phyloP scores from a whole-genome alignment of 371 early-diverging fungal genomes.

The Haplosporangium sp. region DNA sequence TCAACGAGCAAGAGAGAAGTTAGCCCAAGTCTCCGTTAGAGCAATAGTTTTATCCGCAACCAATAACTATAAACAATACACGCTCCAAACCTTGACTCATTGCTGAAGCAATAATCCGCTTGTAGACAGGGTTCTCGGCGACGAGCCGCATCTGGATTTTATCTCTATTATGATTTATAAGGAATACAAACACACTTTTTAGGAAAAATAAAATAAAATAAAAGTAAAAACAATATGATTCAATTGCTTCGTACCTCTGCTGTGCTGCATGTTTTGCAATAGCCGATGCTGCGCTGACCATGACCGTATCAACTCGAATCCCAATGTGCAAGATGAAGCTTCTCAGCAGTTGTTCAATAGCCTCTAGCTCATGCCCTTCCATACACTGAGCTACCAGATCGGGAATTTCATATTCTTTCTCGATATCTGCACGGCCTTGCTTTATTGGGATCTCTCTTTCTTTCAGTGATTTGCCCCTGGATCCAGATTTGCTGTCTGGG shows the following conservation, averaged over 20 bases:
- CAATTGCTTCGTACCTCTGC: slow-evolving; percentile 34
- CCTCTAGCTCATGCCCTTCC: slow-evolving; percentile 30
- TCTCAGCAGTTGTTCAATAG: slow-evolving; percentile 35
- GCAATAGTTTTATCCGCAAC: neutral
- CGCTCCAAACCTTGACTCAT: slow-evolving; percentile 36
- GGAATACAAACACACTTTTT: neutral
- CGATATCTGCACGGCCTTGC: slow-evolving; percentile 12
- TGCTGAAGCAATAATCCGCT: slow-evolving; percentile 37
- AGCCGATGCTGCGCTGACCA: slow-evolving; percentile 37
- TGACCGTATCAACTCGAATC: slow-evolving; percentile 45
- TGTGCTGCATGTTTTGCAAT: slow-evolving; percentile 51
- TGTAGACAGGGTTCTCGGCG: slow-evolving; percentile 41
- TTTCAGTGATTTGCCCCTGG: slow-evolving; percentile 30
- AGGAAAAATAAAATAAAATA: neutral
- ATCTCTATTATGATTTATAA: slow-evolving; percentile 20
- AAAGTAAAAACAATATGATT: neutral
- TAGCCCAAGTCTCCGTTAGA: neutral
- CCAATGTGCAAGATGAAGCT: slow-evolving; percentile 34
- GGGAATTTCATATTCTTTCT: slow-evolving; percentile 32
- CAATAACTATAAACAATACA: neutral
- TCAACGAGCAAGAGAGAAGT: neutral
- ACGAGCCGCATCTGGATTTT: slow-evolving; percentile 41
- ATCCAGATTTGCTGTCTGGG: slow-evolving; percentile 19
- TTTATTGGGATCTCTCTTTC: slow-evolving; percentile 21
- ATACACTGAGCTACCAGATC: slow-evolving; percentile 43